Conservation (phyloP, 805 yeast species). For the Grigorovia humatica region DNA sequence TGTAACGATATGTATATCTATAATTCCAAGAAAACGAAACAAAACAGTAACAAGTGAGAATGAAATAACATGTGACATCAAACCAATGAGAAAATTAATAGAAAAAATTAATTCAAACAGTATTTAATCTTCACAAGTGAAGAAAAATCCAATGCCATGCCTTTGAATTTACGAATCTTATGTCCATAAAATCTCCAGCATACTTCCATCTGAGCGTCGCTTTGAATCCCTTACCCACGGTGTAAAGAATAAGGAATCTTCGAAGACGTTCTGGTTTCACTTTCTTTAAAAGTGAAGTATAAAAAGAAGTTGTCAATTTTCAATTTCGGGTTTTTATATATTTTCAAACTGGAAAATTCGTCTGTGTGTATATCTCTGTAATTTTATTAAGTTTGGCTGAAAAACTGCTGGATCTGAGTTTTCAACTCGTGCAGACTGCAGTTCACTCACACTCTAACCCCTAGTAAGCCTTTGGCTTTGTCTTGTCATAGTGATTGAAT, state of each 20-base stretch:
- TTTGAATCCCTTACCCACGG: slow-evolving; percentile 36
- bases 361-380: too few species aligned
- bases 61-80: slow-evolving; percentile 18
- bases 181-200: background rate
- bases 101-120: slow-evolving; percentile 1
- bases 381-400: background rate
- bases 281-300: background rate
- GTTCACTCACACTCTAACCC: too few species aligned
- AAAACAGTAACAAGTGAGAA: background rate
- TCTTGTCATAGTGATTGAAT: too few species aligned
- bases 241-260: slow-evolving; percentile 32
- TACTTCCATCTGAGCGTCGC: slow-evolving; percentile 33
- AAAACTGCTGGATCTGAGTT: too few species aligned
- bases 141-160: slow-evolving; percentile 17
- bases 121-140: slow-evolving; percentile 2
- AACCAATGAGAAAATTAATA: slow-evolving; percentile 10
- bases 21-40: background rate
- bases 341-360: background rate
- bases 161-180: background rate
- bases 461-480: too few species aligned
- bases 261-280: slow-evolving; percentile 32
- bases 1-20: too few species aligned
- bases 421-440: too few species aligned
- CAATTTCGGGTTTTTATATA: background rate
- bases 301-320: too few species aligned